A percentile compares a stretch with the other conserved stretches of the same genome.
Evolutionary conservation across 331 rosid species (phyloP).

Genomic region (Quercus lobata): DNA sequence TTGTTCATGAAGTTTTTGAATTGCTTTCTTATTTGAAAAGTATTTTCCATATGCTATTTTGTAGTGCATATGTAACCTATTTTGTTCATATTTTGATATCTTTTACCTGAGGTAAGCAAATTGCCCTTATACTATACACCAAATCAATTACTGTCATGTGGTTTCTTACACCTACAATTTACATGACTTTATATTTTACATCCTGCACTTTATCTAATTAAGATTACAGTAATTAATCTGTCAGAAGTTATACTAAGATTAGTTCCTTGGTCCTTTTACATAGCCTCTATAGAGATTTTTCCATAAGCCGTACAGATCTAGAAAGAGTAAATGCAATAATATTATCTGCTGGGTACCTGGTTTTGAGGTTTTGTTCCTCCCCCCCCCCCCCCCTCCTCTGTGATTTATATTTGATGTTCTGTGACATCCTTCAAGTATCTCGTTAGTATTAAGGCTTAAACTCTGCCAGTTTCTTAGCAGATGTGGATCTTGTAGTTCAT

Average conservation of each 20-base stretch:
- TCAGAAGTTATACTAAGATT: neutral
- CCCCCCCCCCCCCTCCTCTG: neutral
- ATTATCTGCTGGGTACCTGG: neutral
- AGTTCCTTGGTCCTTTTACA: neutral
- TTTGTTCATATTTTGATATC: neutral
- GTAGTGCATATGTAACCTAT: neutral
- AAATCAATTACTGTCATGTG: neutral
- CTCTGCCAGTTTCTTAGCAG: conserved; percentile 41
- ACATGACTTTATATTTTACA: neutral
- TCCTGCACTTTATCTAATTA: neutral
- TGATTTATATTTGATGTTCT: neutral
- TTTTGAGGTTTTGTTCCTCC: neutral
- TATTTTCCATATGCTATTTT: neutral
- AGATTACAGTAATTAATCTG: neutral
- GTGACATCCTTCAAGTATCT: neutral
- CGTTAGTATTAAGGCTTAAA: neutral
- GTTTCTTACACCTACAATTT: neutral
- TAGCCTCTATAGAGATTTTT: neutral
- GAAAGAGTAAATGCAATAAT: neutral
- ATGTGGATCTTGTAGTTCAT: conserved; percentile 87
- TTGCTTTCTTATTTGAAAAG: neutral
- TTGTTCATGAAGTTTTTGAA: neutral
- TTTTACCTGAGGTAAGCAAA: neutral
- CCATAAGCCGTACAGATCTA: neutral
- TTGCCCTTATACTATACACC: neutral